Evolutionary conservation across 2,329 filamentous ascomycete species (phyloP), one percentile per base, ranked within the genome.

Genomic region (Apiospora rasikravindrae): DNA sequence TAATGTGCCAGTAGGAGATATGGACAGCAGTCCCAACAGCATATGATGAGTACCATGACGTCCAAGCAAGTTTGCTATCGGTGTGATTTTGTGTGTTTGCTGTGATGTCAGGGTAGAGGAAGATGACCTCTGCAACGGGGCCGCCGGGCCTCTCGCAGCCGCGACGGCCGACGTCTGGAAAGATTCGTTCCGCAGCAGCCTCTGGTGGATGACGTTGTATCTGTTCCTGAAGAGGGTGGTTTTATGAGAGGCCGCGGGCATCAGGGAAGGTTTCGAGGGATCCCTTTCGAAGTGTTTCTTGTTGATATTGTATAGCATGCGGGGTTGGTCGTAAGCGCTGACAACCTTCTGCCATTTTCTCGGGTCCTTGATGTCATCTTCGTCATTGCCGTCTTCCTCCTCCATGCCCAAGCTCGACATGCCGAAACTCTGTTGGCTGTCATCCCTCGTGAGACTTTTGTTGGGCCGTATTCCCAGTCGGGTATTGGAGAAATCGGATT

Each of bases 251-350:
- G 94, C 91, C 11, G 89, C 86, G 0, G 97, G 94, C 74, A 99
- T 86, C 53, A 96, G 80, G 1, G 92, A 92, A 19, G 93, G 89
- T 75, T 90, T 90, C 16, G 88, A 86, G 4, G 87, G 85, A 70
- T 92, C 87, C 78, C 90, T 91, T 78, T 98, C 94, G 80, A 98
- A 98, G 78, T 98, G 94, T 79, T 97, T 98, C 84, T 97, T 98
- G 11, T 85, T 84, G 26, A 91, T 87, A 77, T 95, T 95, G 80
- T 95, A 97, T 33, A 90, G 81, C 77, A 94, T 86, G 69, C 93
- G 88, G 5, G 96, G 96, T 81, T 98, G 95, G 11, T 96, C 91
- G 80, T 93, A 97, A 0, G 96, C 94, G 74, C 90, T 90, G 66
- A 98, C 86, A 37, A 98, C 88, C 80, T 93, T 96, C 37, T 98